These are phyloP conservation scores for Irpex sp. DNA, from an alignment of 1,284 basidiomycete species.

Conservation along the genomic window DNA sequence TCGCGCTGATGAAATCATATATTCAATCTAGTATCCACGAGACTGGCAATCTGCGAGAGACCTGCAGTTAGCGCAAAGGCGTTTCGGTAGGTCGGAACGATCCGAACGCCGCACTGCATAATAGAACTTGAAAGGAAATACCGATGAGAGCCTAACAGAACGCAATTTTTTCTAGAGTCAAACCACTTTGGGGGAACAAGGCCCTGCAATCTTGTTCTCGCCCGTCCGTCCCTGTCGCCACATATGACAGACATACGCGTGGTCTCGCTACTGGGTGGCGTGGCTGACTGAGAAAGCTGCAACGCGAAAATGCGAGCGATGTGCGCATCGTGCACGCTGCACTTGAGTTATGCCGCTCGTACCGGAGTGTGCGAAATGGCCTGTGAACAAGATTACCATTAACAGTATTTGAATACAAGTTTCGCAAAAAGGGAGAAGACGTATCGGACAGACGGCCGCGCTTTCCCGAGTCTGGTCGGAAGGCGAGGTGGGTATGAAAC, in stretches of 20 bases:
- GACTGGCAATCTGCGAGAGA: conserved; percentile 5
- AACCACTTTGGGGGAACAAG: not conserved
- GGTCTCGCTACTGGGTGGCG: not conserved
- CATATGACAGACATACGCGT: not conserved
- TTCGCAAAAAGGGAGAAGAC: not conserved
- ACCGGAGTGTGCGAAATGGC: not conserved
- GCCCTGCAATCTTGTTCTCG: not conserved
- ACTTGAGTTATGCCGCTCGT: not conserved
- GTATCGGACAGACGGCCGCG: not conserved
- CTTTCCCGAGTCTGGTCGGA: not conserved
- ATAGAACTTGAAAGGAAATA: not conserved
- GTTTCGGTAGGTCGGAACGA: not conserved
- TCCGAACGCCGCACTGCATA: not conserved
- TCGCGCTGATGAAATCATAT: not conserved
- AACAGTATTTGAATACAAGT: not conserved
- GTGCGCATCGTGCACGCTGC: not conserved
- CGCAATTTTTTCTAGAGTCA: not conserved
- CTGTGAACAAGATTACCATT: conserved; percentile 1
- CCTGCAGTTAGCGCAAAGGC: not conserved
- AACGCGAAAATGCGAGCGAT: not conserved
- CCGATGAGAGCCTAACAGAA: not conserved
- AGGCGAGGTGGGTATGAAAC: not conserved
- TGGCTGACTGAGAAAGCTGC: not conserved
- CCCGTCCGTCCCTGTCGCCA: no score
- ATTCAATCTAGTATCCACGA: not conserved